Base-by-base conservation (phyloP, 768 basidiomycete genomes). In the Podaxis pistillaris region DNA sequence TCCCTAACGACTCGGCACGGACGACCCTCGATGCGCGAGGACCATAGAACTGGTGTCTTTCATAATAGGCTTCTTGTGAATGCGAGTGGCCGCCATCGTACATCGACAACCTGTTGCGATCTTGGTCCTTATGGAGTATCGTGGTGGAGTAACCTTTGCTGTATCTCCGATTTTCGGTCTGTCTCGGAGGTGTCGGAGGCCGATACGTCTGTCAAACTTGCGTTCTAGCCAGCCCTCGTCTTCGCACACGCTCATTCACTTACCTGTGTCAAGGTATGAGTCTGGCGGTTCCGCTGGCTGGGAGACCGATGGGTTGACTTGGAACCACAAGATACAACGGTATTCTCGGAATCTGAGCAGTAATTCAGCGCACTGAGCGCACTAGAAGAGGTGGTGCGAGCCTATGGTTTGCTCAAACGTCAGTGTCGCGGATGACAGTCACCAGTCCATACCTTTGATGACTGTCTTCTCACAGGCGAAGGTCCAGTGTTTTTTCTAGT, bases 141-240 rank as follows among this genome's bases (percentile, higher is more conserved):
- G 53, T n/a, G 69, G 71, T 52, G 71, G 61, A 37, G 13, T 65
- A 63, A 15, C 66, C 61, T 38, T 33, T 56, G 47, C 61, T 62
- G 37, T 62, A 73, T 33, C 70, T 73, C 68, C 74, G 76, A 66
- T 75, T 76, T 50, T 74, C 73, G 33, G 73, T 70, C 19, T 76
- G 78, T 26, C 84, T 71, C 28, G 85, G 85, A 2, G 85, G 85
- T 1, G 85, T 86, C 4, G 85, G 85, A 49, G 85, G 83, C n/a
- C 85, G 79, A 69, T 83, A 86, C 37, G 76, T 71, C 85, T 60
- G 46, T 24, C 26, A 33, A 44, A 46, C 51, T 60, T 56, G 64
- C 7, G 46, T 17, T 22, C 13, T 15, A 47, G 8, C 38, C 26
- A 33, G 22, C 22, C 46, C 24, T 36, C 24, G 30, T 33, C 40